A percentile compares a stretch with the other conserved stretches of the same genome.
phyloP scores from a whole-genome alignment of 176 grass and related monocot species.

The Poa pratensis region DNA sequence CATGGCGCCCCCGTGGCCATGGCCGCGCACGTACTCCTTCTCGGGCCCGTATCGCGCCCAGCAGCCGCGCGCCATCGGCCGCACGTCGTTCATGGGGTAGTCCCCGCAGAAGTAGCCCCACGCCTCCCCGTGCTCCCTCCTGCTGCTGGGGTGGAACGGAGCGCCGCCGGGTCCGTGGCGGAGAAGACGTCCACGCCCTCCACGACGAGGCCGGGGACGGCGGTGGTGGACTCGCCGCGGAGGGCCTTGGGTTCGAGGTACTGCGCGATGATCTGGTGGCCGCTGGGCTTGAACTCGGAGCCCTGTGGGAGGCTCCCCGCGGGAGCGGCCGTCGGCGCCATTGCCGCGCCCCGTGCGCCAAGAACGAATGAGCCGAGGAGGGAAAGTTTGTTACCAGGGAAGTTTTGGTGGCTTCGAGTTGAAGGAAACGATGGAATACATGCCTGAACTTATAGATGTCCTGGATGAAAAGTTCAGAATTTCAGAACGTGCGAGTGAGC shows the following conservation, averaged over 20 bases:
- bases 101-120: constrained; percentile 24
- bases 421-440: no score
- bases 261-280: constrained; percentile 5
- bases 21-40: constrained; percentile 20
- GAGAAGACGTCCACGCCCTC: constrained; percentile 12
- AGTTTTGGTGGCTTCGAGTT: not conserved
- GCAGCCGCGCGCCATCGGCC: not conserved
- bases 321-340: not conserved
- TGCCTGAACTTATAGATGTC: no score
- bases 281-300: not conserved
- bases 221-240: not conserved
- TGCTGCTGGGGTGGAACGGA: constrained; percentile 9
- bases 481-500: no score
- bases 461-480: no score
- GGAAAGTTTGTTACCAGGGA: not conserved
- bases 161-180: not conserved
- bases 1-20: not conserved
- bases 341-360: not conserved
- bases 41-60: not conserved
- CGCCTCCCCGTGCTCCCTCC: not conserved
- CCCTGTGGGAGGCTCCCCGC: not conserved
- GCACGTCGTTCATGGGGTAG: not conserved
- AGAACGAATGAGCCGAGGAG: not conserved
- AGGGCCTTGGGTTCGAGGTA: constrained; percentile 25
- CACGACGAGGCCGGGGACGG: not conserved